These are phyloP conservation scores for Wallacemonas sp. DNA, from an alignment of 208 protist species.

Conservation along the genomic window DNA sequence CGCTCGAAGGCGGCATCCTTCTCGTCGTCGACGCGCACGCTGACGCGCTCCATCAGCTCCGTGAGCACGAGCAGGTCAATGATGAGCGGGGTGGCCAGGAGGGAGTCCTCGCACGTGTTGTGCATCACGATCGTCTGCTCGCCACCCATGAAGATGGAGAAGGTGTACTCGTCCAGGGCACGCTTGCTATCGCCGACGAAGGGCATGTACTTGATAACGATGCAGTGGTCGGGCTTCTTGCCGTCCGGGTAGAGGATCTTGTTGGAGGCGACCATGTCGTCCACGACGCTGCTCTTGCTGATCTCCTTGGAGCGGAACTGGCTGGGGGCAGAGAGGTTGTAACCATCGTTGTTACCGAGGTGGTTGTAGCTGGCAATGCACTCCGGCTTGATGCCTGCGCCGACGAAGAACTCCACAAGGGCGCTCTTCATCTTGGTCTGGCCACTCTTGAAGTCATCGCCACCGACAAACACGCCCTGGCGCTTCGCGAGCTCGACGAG, in stretches of 20 bases:
- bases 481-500: conserved; percentile 93
- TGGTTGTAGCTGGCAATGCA: conserved; percentile 93
- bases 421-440: conserved; percentile 99
- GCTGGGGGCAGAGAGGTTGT: conserved; percentile 95
- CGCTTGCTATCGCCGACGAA: conserved; percentile 98
- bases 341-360: conserved; percentile 99
- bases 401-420: conserved; percentile 98
- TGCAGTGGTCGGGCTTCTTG: conserved; percentile 97
- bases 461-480: conserved; percentile 93
- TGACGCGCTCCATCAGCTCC: conserved; percentile 95
- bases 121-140: conserved; percentile 95
- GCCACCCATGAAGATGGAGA: conserved; percentile 98
- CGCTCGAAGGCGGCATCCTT: conserved; percentile 58
- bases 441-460: conserved; percentile 99
- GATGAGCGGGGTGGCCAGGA: conserved; percentile 98
- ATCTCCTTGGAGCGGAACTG: conserved; percentile 99
- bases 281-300: conserved; percentile 98
- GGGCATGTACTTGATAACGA: conserved; percentile 99
- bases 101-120: conserved; percentile 99
- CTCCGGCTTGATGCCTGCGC: conserved; percentile 88
- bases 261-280: conserved; percentile 99
- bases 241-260: conserved; percentile 93
- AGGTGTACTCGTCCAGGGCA: conserved; percentile 99
- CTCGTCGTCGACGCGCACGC: conserved; percentile 30
- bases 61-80: conserved; percentile 97